phyloP scores from a whole-genome alignment of 2,329 filamentous ascomycete genomes.

The Tympanopsis confertula region DNA sequence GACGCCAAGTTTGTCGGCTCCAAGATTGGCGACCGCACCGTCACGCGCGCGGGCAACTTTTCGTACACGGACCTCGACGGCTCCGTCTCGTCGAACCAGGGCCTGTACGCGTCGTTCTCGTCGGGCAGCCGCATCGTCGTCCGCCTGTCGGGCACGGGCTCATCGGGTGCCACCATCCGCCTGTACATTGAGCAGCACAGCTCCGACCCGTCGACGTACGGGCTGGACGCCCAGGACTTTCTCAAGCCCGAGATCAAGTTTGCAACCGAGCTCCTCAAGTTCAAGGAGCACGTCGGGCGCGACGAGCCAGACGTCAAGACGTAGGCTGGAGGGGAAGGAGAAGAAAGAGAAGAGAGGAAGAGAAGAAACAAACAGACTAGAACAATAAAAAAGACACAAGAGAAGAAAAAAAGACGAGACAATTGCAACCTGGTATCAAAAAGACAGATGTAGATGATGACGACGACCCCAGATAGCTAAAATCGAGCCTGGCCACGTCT shows the following conservation, averaged over 20 bases:
- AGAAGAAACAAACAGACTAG: no score
- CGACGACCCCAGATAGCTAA: no score
- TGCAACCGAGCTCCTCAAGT: slow-evolving; percentile 74
- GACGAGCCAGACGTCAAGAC: slow-evolving; percentile 96
- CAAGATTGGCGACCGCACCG: slow-evolving; percentile 66
- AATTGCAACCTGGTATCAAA: no score
- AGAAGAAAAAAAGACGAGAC: no score
- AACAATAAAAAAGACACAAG: no score
- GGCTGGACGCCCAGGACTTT: slow-evolving; percentile 80
- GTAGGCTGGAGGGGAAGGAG: no score
- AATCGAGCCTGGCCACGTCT: no score
- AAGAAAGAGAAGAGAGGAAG: no score
- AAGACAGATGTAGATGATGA: no score
- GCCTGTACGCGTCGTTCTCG: slow-evolving; percentile 85
- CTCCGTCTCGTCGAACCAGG: slow-evolving; percentile 89
- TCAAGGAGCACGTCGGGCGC: slow-evolving; percentile 85
- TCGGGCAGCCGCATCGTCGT: slow-evolving; percentile 93
- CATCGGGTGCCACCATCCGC: slow-evolving; percentile 88
- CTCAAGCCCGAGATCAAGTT: slow-evolving; percentile 80
- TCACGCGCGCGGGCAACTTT: slow-evolving; percentile 86
- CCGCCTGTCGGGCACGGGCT: slow-evolving; percentile 86
- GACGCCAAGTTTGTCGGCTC: slow-evolving; percentile 69
- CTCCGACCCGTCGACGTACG: slow-evolving; percentile 66
- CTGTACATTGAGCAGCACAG: slow-evolving; percentile 97
- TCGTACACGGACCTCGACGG: slow-evolving; percentile 98